A percentile compares a stretch with the other conserved stretches of the same genome.
These are phyloP conservation scores for Erythrophleum ivorense DNA, from an alignment of 331 rosid genomes.

Conservation along the genomic window DNA sequence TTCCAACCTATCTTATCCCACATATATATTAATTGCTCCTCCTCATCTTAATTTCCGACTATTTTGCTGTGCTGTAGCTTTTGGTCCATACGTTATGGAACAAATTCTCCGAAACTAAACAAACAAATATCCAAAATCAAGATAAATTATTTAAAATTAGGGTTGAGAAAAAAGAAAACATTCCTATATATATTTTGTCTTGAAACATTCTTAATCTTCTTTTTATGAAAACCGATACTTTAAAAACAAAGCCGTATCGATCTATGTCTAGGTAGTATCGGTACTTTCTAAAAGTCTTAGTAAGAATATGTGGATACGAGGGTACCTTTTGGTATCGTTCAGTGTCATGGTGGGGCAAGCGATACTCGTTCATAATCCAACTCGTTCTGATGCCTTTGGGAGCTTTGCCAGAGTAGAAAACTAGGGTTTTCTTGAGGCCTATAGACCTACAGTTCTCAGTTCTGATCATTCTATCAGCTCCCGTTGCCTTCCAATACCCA, in stretches of 20 bases:
- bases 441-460: conserved; percentile 79
- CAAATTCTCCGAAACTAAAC: neutral
- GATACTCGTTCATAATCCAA: conserved; percentile 99
- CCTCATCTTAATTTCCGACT: too few species aligned
- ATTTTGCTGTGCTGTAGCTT: neutral
- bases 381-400: conserved; percentile 96
- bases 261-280: too few species aligned
- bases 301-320: neutral
- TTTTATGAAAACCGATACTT: neutral
- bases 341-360: conserved; percentile 94
- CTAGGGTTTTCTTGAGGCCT: conserved; percentile 99
- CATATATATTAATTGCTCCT: neutral
- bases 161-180: neutral
- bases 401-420: conserved; percentile 96
- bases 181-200: neutral
- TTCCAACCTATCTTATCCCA: neutral
- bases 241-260: neutral
- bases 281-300: too few species aligned
- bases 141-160: neutral
- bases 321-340: conserved; percentile 57
- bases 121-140: neutral
- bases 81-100: neutral
- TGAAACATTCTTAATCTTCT: neutral
- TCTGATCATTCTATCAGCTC: conserved; percentile 93
- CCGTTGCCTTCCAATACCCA: conserved; percentile 99